Conservation (phyloP, 352 stramenopile species). For the Phytophthora aleatoria region DNA sequence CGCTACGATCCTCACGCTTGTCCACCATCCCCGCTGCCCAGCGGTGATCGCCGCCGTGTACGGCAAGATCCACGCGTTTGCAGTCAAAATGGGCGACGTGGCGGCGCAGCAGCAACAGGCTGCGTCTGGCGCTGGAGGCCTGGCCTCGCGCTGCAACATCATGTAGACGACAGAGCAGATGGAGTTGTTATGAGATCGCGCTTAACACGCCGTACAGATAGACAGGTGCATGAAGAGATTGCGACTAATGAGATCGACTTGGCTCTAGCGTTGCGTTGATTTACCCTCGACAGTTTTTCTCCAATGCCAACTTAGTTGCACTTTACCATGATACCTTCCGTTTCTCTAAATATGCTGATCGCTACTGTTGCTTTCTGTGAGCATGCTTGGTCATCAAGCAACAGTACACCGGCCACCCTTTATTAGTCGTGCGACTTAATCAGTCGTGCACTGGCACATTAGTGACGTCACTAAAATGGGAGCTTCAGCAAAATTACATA, state of each 20-base stretch:
- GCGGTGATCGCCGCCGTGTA: constrained; percentile 58
- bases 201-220: constrained; percentile 8
- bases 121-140: constrained; percentile 33
- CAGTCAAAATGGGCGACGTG: constrained; percentile 70
- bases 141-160: constrained; percentile 63
- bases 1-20: constrained; percentile 54
- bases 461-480: no score
- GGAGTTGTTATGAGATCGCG: no score
- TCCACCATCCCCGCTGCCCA: constrained; percentile 75
- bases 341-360: no score
- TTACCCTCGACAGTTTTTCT: constrained; percentile 5
- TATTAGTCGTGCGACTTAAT: no score
- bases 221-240: constrained; percentile 21
- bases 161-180: constrained; percentile 53
- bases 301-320: not conserved
- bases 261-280: constrained; percentile 8
- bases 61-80: constrained; percentile 71
- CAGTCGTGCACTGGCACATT: no score
- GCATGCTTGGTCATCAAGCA: no score
- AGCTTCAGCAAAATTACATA: no score
- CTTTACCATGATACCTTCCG: no score
- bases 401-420: no score
- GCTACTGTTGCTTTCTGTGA: no score
- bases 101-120: constrained; percentile 46
- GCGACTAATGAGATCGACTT: constrained; percentile 23